Evolutionary conservation across 2,329 filamentous ascomycete genomes (phyloP).

Genomic region (Ophiobolus disseminans): DNA sequence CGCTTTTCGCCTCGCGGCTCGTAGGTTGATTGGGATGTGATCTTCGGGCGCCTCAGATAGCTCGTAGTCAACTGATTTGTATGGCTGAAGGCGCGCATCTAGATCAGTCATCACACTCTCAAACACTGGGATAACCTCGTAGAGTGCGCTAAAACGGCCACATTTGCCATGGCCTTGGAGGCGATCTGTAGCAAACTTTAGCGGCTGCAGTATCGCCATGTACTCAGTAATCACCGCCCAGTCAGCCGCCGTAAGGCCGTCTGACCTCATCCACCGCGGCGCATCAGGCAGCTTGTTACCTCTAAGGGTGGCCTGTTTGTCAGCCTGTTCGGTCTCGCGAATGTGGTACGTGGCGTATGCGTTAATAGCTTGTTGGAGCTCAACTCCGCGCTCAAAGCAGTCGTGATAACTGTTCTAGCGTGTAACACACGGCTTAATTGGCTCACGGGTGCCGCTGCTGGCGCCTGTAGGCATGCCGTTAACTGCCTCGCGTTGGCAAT

Average conservation of each 20-base stretch:
- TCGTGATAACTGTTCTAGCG: slow-evolving; percentile 1
- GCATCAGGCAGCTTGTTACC: not conserved
- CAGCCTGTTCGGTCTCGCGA: not conserved
- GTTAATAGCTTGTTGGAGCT: not conserved
- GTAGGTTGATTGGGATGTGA: not conserved
- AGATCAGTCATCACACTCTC: not conserved
- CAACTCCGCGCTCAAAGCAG: not conserved
- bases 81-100: not conserved
- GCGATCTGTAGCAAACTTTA: slow-evolving; percentile 1
- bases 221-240: slow-evolving; percentile 9
- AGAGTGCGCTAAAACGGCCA: not conserved
- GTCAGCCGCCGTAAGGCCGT: slow-evolving; percentile 1
- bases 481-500: not conserved
- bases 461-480: not conserved
- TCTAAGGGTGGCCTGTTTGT: not conserved
- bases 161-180: slow-evolving; percentile 2
- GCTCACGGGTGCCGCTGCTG: not conserved
- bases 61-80: not conserved
- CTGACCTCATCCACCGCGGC: not conserved
- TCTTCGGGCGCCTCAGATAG: not conserved
- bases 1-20: not conserved
- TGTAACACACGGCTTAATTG: slow-evolving; percentile 2
- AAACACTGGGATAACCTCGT: slow-evolving; percentile 3
- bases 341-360: not conserved
- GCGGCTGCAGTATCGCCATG: slow-evolving; percentile 1